Conservation (phyloP, 208 protist genomes). For the Tritrichomonas foetus region DNA sequence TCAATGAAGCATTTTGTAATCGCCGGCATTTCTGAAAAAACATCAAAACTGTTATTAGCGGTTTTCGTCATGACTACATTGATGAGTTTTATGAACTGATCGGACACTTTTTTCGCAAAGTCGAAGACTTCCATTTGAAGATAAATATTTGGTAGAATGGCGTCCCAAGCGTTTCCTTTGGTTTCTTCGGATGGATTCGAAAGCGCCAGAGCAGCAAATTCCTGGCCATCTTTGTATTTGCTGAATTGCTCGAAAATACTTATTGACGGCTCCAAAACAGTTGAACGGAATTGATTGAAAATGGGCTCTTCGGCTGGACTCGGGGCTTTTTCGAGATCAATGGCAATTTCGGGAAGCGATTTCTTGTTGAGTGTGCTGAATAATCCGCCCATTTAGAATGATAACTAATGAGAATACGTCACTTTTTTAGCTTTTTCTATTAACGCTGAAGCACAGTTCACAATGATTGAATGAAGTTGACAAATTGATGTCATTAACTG, state of each 20-base stretch:
- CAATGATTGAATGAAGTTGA: too few species aligned
- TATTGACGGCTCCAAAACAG: too few species aligned
- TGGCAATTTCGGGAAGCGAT: too few species aligned
- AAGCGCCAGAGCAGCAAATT: not conserved
- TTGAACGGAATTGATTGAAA: too few species aligned
- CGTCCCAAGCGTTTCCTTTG: slow-evolving; percentile 2
- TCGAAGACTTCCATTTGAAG: not conserved
- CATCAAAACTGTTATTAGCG: not conserved
- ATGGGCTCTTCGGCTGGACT: too few species aligned
- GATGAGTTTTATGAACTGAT: not conserved
- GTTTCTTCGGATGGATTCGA: not conserved
- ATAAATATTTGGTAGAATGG: not conserved
- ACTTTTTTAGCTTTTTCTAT: too few species aligned
- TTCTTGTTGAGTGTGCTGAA: too few species aligned
- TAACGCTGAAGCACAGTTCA: too few species aligned
- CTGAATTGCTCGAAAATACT: not conserved
- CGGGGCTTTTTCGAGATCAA: too few species aligned
- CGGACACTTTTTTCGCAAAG: not conserved
- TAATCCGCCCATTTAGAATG: too few species aligned
- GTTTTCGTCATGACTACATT: not conserved
- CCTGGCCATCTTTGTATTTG: not conserved
- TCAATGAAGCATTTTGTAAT: not conserved
- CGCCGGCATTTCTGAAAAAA: not conserved
- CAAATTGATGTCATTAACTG: too few species aligned
- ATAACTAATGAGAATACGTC: too few species aligned